phyloP scores from a whole-genome alignment of 306 rosid species.

The Malus asiatica region DNA sequence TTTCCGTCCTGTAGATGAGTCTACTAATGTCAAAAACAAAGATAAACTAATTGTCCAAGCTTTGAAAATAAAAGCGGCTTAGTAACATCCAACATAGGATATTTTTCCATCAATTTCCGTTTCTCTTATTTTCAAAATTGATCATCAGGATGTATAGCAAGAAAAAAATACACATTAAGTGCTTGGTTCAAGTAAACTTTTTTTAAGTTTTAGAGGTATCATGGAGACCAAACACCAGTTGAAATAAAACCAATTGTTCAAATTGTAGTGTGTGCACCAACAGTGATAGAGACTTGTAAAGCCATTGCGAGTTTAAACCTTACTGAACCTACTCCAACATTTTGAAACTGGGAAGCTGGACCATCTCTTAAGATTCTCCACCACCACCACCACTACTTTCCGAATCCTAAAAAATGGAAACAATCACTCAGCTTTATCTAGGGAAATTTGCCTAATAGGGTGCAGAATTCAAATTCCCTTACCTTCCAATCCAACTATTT shows the following conservation, averaged over 20 bases:
- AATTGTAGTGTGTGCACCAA: no score
- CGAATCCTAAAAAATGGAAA: background rate
- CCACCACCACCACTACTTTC: background rate
- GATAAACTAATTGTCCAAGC: background rate
- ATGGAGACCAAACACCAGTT: background rate
- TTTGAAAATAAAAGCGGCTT: background rate
- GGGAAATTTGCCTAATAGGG: background rate
- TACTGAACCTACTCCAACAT: background rate
- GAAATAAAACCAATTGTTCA: no score
- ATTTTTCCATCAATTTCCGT: background rate
- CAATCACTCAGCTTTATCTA: background rate
- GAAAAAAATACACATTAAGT: background rate
- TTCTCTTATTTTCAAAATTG: background rate
- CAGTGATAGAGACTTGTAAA: background rate
- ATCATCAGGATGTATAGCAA: background rate
- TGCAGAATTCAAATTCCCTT: background rate
- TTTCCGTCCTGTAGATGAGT: slow-evolving; percentile 66
- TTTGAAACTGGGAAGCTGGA: background rate
- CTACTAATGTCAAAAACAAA: slow-evolving; percentile 9
- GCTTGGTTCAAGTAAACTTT: background rate
- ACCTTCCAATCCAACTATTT: background rate
- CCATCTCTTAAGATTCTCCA: background rate
- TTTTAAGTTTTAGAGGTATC: background rate
- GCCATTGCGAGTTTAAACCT: background rate
- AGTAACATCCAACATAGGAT: background rate